Conservation (phyloP, 1,284 basidiomycete species). For the Microbotryum lychnidis-dioicae region DNA sequence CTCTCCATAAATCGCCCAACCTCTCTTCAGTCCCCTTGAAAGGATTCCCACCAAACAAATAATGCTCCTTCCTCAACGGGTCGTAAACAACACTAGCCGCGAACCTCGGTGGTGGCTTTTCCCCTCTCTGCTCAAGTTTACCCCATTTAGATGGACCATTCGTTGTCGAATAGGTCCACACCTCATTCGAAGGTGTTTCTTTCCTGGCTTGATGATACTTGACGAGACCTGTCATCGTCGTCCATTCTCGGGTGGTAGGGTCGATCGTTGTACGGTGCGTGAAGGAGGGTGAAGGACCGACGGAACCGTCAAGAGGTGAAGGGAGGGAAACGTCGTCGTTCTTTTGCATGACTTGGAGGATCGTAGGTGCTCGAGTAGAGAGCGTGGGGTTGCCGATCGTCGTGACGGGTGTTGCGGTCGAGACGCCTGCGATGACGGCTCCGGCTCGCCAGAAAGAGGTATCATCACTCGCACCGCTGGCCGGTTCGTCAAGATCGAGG, state of each 20-base stretch:
- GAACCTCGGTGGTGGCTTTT: conserved; percentile 21
- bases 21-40: conserved; percentile 27
- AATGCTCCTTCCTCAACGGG: conserved; percentile 35
- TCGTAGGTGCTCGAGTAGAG: conserved; percentile 8
- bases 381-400: not conserved
- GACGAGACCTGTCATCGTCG: conserved; percentile 37
- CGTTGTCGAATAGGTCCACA: not conserved
- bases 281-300: conserved; percentile 38
- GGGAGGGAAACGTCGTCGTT: not conserved
- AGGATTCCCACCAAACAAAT: conserved; percentile 41
- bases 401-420: not conserved
- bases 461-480: not conserved
- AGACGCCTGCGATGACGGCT: conserved; percentile 14
- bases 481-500: not conserved
- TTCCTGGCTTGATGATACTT: not conserved
- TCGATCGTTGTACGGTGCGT: conserved; percentile 39
- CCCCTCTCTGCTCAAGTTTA: conserved; percentile 16
- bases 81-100: conserved; percentile 37
- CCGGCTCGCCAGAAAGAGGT: conserved; percentile 17
- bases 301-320: not conserved
- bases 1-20: conserved; percentile 39
- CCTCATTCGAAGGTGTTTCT: conserved; percentile 2
- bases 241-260: conserved; percentile 33
- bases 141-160: conserved; percentile 21
- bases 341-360: conserved; percentile 14